Base-by-base conservation (phyloP, 106 monocot species). In the Dioscorea dumetorum region DNA sequence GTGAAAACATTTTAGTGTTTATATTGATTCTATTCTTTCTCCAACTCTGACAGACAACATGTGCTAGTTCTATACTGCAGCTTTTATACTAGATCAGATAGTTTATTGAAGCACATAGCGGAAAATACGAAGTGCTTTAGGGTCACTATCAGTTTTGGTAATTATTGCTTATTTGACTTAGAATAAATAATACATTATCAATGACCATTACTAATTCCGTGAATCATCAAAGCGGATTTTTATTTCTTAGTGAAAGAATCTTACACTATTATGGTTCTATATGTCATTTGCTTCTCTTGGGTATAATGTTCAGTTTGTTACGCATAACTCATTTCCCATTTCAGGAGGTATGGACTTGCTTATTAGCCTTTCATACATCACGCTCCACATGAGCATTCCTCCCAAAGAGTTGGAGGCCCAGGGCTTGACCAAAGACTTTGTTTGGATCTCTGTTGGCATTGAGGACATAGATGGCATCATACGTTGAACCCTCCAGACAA, bases 51-150 rank as follows among this genome's bases (percentile, higher is more conserved):
- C 82, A 99, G 97, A 92, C 97, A 62, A 99, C 87, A 63, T 91
- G 97, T 68, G 97, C 97, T 64, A 92, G 97, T 35, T 93, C 97
- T 41, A 92, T 99, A 12, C 77, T 99, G n/a, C 8, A 99, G 97
- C 72, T 93, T 99, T 76, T 77, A 79, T 70, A 99, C 97, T 2
- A 90, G 93, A 59, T 99, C 92, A 12, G 54, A 92, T 24, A 71
- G 80, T 74, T 90, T 99, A 31, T 99, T 92, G 34, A 89, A 93
- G 73, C 92, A 99, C 61, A 83, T 99, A 57, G 97, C 67, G 33
- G 89, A 99, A 64, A 83, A 69, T 14, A 87, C 87, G 11, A 87
- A 90, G 50, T 90, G 93, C 66, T 92, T 99, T 70, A 81, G 77
- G 50, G 80, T 85, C 21, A 93, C 92, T 48, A 92, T 99, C 66